Evolutionary conservation across 108 stramenopile species (phyloP), one percentile per base, ranked within the genome.

Genomic region (Cyclotella distinguenda): DNA sequence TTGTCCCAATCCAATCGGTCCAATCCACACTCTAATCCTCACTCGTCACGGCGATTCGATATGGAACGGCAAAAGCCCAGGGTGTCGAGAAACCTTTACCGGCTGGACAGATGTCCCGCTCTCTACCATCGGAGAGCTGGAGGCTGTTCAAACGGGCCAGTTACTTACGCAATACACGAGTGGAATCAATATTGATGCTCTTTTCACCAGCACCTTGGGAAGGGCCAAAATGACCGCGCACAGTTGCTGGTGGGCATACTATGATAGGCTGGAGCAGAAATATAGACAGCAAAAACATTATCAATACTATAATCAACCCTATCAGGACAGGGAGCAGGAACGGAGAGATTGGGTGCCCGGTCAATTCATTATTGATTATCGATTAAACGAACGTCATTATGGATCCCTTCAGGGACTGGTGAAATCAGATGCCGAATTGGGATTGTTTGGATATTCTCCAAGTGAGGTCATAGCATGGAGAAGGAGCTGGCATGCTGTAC

Each of bases 101-200:
- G 86, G 86, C 0, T 87, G 86, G 86, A 81, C 70, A 3, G 84
- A 87, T 48, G 73, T 87, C 0, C 77, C 72, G 1, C 63, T 87
- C 40, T 75, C 77, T 4, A 68, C 71, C 22, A 79, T 66, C 25
- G 86, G 86, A 9, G 72, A 78, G 15, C 16, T 31, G 12, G 86
- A 87, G 62, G 82, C 82, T 18, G 58, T 70, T 27, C 46, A 38
- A 0, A 78, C 81, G 10, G 86, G 80, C 6, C 38, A 53, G 38
- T 42, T 78, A 34, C 46, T 80, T 19, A 38, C 72, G 2, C 36
- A 59, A 44, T 47, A 34, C 23, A 80, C 68, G 6, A 50, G 56
- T 48, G 35, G 65, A 25, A 51, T 68, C 22, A 57, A 42, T 12
- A 80, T 84, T 39, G 84, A 85, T 70, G 84, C 79, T 11, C 72